These are phyloP conservation scores for Macrophomina tecta DNA, from an alignment of 2,329 filamentous ascomycete genomes.

Conservation along the genomic window DNA sequence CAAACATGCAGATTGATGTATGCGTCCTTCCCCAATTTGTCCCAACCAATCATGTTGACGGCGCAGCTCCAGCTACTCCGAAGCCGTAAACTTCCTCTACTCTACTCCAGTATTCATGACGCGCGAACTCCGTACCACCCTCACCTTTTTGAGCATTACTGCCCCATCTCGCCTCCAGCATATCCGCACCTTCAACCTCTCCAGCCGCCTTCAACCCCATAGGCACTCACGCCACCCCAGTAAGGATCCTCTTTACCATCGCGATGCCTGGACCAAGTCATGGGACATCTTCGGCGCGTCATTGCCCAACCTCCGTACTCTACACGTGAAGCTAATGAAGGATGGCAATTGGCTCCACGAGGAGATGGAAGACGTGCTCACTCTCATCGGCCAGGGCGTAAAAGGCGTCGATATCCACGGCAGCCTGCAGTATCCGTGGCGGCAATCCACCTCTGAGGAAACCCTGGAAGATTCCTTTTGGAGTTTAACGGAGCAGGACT, in stretches of 20 bases:
- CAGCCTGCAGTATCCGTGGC: not conserved
- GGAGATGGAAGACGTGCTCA: not conserved
- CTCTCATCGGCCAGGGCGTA: not conserved
- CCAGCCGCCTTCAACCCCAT: too few species aligned
- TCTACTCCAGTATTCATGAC: not conserved
- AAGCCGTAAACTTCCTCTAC: not conserved
- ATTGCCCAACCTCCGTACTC: not conserved
- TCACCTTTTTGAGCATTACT: not conserved
- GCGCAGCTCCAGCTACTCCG: not conserved
- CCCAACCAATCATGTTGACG: not conserved
- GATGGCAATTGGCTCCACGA: not conserved
- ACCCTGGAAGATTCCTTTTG: not conserved
- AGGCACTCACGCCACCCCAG: too few species aligned
- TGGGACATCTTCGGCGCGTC: not conserved
- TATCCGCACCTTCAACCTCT: not conserved
- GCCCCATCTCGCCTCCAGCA: not conserved
- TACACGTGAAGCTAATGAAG: not conserved
- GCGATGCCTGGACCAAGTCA: not conserved
- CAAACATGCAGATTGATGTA: not conserved
- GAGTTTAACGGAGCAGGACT: not conserved
- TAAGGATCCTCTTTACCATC: not conserved
- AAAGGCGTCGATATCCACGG: not conserved
- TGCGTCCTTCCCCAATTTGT: not conserved
- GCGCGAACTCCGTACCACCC: not conserved
- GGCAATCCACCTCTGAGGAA: not conserved